phyloP scores from a whole-genome alignment of 352 stramenopile genomes.

The Globisporangium heterothallicum region DNA sequence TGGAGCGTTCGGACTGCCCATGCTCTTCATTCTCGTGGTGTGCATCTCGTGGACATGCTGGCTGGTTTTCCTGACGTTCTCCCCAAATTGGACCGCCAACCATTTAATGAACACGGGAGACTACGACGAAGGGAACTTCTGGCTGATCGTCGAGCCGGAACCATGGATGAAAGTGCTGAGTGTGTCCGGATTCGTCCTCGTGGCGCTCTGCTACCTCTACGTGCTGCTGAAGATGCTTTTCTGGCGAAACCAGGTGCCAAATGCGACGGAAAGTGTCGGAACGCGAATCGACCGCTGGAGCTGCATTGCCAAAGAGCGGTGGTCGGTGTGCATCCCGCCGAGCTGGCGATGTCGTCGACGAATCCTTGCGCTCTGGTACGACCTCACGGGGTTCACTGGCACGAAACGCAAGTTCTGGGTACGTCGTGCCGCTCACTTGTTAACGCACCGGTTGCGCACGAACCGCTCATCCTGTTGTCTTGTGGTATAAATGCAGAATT shows the following conservation, averaged over 20 bases:
- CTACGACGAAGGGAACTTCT: conserved; percentile 6
- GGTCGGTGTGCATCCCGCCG: not conserved
- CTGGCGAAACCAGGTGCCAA: no score
- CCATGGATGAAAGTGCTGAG: not conserved
- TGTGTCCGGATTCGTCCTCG: not conserved
- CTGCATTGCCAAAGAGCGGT: no score
- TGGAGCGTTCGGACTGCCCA: not conserved
- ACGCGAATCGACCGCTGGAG: no score
- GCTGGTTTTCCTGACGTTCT: not conserved
- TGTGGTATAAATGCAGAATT: not conserved
- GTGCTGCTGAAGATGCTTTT: not conserved
- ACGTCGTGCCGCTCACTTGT: not conserved
- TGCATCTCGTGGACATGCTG: conserved; percentile 4
- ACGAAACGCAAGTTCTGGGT: conserved; percentile 1
- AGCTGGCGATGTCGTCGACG: not conserved
- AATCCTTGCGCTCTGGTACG: not conserved
- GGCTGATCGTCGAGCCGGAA: not conserved
- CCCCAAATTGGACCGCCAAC: conserved; percentile 3
- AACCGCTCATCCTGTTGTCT: not conserved
- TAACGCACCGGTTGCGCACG: not conserved
- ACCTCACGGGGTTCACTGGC: not conserved
- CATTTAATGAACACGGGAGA: conserved; percentile 2
- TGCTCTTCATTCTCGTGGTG: not conserved
- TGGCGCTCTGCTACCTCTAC: not conserved
- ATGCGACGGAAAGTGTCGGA: no score